Evolutionary conservation across 768 basidiomycete genomes (phyloP).

Genomic region (Daedaleopsis nitida): DNA sequence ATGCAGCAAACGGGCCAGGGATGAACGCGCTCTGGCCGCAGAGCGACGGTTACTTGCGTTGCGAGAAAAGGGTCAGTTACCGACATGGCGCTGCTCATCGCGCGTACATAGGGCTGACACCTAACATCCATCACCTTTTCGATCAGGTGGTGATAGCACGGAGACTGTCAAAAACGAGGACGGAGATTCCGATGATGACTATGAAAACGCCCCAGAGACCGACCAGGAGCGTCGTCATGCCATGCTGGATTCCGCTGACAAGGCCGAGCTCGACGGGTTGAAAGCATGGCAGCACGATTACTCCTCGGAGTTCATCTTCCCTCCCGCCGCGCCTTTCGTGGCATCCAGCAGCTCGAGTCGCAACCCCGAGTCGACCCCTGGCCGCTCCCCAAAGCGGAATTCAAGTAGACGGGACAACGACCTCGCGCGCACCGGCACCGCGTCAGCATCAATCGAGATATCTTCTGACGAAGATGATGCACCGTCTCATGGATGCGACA

Average conservation of each 20-base stretch:
- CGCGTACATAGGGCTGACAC: too few species aligned
- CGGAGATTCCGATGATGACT: conserved; percentile 16
- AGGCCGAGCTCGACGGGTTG: conserved; percentile 45
- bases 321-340: conserved; percentile 9
- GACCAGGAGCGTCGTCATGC: conserved; percentile 52
- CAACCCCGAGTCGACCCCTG: neutral
- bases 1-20: conserved; percentile 73
- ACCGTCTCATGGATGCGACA: conserved; percentile 7
- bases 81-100: too few species aligned
- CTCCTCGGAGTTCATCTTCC: conserved; percentile 53
- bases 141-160: neutral
- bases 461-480: conserved; percentile 8
- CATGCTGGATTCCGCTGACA: conserved; percentile 49
- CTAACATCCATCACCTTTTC: too few species aligned
- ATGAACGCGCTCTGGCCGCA: conserved; percentile 76
- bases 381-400: neutral
- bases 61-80: conserved; percentile 36
- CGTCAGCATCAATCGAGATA: neutral
- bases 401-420: neutral
- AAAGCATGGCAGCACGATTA: conserved; percentile 47
- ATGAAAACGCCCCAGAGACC: conserved; percentile 35
- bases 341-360: neutral
- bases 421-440: neutral
- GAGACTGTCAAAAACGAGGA: conserved; percentile 1
- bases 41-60: conserved; percentile 59